A percentile compares a stretch with the other conserved stretches of the same genome.
Evolutionary conservation across 192 early-diverging fungal genomes (phyloP).

Genomic region (Gorgonomyces haynaldii): DNA sequence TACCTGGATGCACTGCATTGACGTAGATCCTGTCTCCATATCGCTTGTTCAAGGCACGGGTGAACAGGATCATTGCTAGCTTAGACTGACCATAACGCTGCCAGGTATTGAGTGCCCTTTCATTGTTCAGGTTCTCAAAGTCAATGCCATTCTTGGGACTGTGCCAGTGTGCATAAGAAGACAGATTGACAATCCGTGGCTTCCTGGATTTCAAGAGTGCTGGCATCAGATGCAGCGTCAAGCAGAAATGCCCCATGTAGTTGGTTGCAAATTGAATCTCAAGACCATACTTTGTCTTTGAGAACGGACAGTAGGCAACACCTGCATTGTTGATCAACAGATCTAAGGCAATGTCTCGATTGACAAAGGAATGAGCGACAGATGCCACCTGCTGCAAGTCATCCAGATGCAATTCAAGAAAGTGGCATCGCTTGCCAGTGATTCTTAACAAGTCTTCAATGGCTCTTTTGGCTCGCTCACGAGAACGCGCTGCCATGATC

Average conservation of each 20-base stretch:
- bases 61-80: constrained; percentile 42
- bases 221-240: constrained; percentile 24
- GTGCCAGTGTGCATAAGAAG: constrained; percentile 15
- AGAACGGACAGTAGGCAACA: constrained; percentile 44
- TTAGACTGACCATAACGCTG: constrained; percentile 30
- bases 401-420: constrained; percentile 14
- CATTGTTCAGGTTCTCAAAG: constrained; percentile 15
- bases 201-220: constrained; percentile 6
- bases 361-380: constrained; percentile 25
- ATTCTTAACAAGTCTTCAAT: constrained; percentile 15
- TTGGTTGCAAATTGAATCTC: constrained; percentile 57
- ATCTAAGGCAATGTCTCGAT: constrained; percentile 23
- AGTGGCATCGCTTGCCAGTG: constrained; percentile 9
- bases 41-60: constrained; percentile 12
- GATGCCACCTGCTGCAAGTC: constrained; percentile 21
- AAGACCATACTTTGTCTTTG: constrained; percentile 42
- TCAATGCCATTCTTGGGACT: constrained; percentile 10
- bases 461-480: constrained; percentile 13
- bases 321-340: constrained; percentile 54
- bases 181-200: constrained; percentile 26
- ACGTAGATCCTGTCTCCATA: constrained; percentile 8
- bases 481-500: constrained; percentile 12
- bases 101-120: constrained; percentile 4
- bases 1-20: constrained; percentile 30
- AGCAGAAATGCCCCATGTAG: constrained; percentile 39